phyloP scores from a whole-genome alignment of 768 basidiomycete species.

The Kondoa subrosea region DNA sequence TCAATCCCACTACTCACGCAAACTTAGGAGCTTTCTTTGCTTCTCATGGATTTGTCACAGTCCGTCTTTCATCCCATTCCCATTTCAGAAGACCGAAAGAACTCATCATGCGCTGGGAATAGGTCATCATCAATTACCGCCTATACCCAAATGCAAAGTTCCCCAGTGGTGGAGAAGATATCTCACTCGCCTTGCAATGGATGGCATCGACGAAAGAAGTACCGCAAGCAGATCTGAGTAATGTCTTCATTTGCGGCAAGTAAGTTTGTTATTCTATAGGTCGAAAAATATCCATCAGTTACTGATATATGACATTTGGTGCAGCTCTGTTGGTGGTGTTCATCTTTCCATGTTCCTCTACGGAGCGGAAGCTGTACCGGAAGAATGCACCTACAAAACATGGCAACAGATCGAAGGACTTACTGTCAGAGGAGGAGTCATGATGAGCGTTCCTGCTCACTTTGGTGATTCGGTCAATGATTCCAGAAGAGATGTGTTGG shows the following conservation, averaged over 20 bases:
- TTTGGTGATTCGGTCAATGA: not conserved
- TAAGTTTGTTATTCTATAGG: too few species aligned
- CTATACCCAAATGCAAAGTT: not conserved
- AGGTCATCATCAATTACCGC: conserved; percentile 5
- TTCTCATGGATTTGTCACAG: not conserved
- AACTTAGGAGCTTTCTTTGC: not conserved
- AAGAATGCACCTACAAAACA: not conserved
- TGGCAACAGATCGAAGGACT: not conserved
- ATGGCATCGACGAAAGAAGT: not conserved
- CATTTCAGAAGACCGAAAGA: too few species aligned
- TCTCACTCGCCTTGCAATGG: conserved; percentile 5
- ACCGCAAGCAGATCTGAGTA: not conserved
- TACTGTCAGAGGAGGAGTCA: not conserved
- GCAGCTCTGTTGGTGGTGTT: not conserved
- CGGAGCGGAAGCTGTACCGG: not conserved
- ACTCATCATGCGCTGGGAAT: too few species aligned
- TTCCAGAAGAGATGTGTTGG: not conserved
- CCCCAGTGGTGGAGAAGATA: not conserved
- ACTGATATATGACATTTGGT: too few species aligned
- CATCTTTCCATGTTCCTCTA: conserved; percentile 2
- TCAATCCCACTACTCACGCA: not conserved
- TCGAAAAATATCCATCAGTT: too few species aligned
- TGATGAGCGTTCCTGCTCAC: not conserved
- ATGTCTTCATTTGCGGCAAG: conserved; percentile 6
- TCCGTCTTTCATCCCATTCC: too few species aligned